Conservation (phyloP, 495 filamentous ascomycete species). For the Aspergillus kassunensis region DNA sequence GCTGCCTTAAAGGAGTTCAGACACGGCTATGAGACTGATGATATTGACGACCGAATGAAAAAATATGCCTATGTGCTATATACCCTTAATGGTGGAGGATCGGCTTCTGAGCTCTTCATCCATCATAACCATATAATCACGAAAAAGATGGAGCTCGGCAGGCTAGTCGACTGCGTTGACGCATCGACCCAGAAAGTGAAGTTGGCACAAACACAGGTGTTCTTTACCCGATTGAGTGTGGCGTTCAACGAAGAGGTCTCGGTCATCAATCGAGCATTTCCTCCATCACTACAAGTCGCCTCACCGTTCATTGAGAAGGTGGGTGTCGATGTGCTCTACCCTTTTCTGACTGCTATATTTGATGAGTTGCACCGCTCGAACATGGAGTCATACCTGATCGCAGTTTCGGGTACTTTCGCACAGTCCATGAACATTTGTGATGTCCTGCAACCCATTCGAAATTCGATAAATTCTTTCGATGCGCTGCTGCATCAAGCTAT, state of each 20-base stretch:
- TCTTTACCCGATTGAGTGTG: constrained; percentile 68
- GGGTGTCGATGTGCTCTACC: constrained; percentile 76
- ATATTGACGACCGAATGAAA: constrained; percentile 83
- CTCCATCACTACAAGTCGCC: constrained; percentile 66
- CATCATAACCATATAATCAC: constrained; percentile 79
- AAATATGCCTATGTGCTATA: constrained; percentile 84
- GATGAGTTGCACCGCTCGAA: constrained; percentile 81
- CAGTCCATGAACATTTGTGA: constrained; percentile 73
- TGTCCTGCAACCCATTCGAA: constrained; percentile 61
- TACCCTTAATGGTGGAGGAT: constrained; percentile 74
- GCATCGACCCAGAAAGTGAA: constrained; percentile 54
- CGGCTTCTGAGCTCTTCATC: constrained; percentile 79
- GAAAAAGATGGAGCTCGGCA: constrained; percentile 67
- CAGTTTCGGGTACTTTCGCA: constrained; percentile 80
- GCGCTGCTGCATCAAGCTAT: constrained; percentile 58
- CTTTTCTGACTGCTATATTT: constrained; percentile 81
- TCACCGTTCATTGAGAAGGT: constrained; percentile 76
- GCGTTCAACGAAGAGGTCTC: constrained; percentile 81
- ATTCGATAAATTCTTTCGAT: constrained; percentile 51
- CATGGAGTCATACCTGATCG: constrained; percentile 77
- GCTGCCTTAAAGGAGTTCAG: constrained; percentile 89
- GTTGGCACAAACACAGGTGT: constrained; percentile 71
- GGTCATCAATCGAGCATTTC: constrained; percentile 83
- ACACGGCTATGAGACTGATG: constrained; percentile 81
- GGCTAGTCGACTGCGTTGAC: constrained; percentile 79